Evolutionary conservation across 805 yeast species (phyloP).

Genomic region (Kurtzmaniella fragi): DNA sequence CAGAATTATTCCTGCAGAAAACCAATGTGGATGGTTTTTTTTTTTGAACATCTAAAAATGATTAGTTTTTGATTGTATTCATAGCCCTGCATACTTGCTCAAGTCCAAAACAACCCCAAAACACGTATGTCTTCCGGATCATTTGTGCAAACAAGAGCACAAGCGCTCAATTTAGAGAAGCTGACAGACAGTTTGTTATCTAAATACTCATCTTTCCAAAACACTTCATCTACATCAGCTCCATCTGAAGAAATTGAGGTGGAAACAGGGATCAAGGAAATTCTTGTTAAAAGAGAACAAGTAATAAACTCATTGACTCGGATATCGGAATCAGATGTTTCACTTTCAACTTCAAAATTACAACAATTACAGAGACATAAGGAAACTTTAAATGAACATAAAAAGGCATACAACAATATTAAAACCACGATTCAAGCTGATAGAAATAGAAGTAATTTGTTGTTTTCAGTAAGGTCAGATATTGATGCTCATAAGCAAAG

Average conservation of each 20-base stretch:
- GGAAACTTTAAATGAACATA: conserved; percentile 69
- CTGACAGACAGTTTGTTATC: conserved; percentile 57
- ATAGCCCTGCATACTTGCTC: too few relatives aligned
- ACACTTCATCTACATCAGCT: conserved; percentile 14
- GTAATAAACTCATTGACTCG: conserved; percentile 47
- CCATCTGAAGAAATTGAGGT: conserved; percentile 21
- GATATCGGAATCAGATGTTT: conserved; percentile 50
- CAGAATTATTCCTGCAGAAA: too few relatives aligned
- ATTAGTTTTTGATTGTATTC: too few relatives aligned
- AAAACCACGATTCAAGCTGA: conserved; percentile 60
- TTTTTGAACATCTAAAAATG: too few relatives aligned
- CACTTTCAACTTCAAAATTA: conserved; percentile 63
- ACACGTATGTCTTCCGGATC: conserved; percentile 35
- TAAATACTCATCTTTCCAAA: conserved; percentile 30
- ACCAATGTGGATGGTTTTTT: too few relatives aligned
- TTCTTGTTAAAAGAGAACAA: conserved; percentile 43
- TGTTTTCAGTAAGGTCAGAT: conserved; percentile 74
- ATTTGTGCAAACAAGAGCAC: conserved; percentile 64
- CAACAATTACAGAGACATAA: conserved; percentile 82
- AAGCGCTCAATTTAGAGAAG: conserved; percentile 64
- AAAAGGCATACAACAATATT: conserved; percentile 56
- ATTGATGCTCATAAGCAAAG: conserved; percentile 61
- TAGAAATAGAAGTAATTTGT: conserved; percentile 67
- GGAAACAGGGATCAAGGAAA: conserved; percentile 16
- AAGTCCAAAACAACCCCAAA: too few relatives aligned